Base-by-base conservation (phyloP, 345 rosid species). In the Capsella bursapastoris region DNA sequence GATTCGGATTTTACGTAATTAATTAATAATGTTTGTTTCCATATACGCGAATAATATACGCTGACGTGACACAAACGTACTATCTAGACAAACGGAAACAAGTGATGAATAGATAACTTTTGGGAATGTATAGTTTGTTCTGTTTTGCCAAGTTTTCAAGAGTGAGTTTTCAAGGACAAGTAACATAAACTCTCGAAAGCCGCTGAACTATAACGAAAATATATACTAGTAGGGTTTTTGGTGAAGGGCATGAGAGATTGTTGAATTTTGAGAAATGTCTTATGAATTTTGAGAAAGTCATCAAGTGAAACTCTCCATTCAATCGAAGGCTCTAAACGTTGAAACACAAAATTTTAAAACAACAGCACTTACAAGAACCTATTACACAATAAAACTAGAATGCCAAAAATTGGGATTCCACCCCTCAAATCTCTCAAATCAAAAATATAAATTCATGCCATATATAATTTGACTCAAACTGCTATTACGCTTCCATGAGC, bases 401-500 rank as follows among this genome's bases (percentile, higher is more conserved):
- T 13, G 66, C 53, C 61, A 73, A 74, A 57, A 49, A 28, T 48
- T 68, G 63, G 72, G 72, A 55, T 29, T 11, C 7, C 7, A 68
- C 4, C 50, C 63, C 62, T 28, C 15, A 14, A 38, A 37, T 67
- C 34, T n/a, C 37, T 22, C 25, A 22, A 53, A 27, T 40, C 72
- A 53, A 67, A 67, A 31, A 12, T 56, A 31, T 43, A 29, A 22
- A 57, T 18, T 7, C 34, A 28, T 68, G 11, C 50, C 71, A 51
- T 13, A 51, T 13, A 41, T 47, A 15, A 64, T 8, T 59, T 72
- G 22, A 73, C 82, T 82, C 72, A 70, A 69, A 76, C 70, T 34
- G 85, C 77, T 51, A 83, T 66, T 27, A 52, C 66, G 9, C 77
- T 85, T 65, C 81, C 74, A 45, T 60, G 69, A 58, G 78, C 76